Evolutionary conservation across 2,329 filamentous ascomycete genomes (phyloP).

Genomic region (Beauveria asiatica): DNA sequence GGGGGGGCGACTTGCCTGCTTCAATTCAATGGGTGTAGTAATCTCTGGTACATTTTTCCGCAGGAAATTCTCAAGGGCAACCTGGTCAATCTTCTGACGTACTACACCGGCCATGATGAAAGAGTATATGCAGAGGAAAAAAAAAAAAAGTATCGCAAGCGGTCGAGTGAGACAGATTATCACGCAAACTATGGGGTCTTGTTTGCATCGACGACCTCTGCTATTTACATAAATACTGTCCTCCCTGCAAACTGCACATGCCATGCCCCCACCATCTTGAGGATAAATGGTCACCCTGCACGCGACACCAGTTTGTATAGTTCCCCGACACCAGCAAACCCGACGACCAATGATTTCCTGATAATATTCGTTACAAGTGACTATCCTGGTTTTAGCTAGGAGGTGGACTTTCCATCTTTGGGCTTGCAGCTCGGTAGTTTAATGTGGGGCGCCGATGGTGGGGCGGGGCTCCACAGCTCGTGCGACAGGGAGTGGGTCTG

Average conservation of each 20-base stretch:
- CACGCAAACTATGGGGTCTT: not conserved
- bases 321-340: too few relatives aligned
- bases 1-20: constrained; percentile 9
- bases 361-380: not conserved
- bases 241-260: not conserved
- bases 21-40: constrained; percentile 2
- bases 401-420: not conserved
- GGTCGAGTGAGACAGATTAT: not conserved
- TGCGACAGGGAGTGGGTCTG: not conserved
- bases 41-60: constrained; percentile 5
- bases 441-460: not conserved
- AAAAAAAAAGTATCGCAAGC: not conserved
- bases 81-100: constrained; percentile 10
- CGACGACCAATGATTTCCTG: too few relatives aligned
- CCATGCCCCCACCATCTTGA: not conserved
- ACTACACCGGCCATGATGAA: constrained; percentile 8
- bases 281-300: not conserved
- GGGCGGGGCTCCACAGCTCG: not conserved
- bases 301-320: not conserved
- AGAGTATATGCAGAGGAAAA: not conserved
- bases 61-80: not conserved
- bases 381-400: not conserved
- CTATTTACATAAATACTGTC: not conserved
- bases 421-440: not conserved
- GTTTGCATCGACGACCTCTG: not conserved